Evolutionary conservation across 2,329 filamentous ascomycete species (phyloP), one percentile per base, ranked within the genome.

Genomic region (Colletotrichum euphorbiae): DNA sequence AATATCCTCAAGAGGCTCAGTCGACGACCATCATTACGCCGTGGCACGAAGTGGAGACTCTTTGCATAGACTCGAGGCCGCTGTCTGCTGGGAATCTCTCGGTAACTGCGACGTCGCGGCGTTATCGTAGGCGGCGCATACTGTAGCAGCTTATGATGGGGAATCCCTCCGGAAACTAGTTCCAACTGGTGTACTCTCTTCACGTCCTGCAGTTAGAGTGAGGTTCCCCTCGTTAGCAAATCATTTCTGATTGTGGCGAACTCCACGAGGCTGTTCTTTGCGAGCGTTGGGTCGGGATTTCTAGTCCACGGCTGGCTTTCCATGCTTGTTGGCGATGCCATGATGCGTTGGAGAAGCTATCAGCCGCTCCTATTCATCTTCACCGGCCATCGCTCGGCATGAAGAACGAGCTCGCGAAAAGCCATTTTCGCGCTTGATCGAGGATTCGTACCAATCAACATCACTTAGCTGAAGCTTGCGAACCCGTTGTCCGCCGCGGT

Each of bases 401-500:
- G 54, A 33, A 36, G 33, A 17, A 28, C 33, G 17, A 24, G 38
- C 21, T 48, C 28, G 54, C 40, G 28, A 21, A 36, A 66, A 68
- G 40, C 40, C 15, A 9, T 42, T 56, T 19, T 40, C 38, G 68
- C 72, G 58, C 55, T 64, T 71, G 71, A 19, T 21, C 69, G 74
- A 73, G 74, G 67, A 61, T 51, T 60, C 70, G 40, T 95, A 98
- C 96, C 96, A 99, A 80, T 99, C 95, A 79, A 99, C 93, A 80
- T 99, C 96, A 80, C 93, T 97, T 68, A 98, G 87, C 78, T 98
- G 95, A 69, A 99, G 84, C 80, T 97, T 97, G 75, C 96, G 89
- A 67, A 92, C 90, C 71, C 94, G 91, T 78, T 97, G 94, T 68
- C 91, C 90, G 75, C 87, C 88, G 62, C 92, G 90, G 72, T 91